These are phyloP conservation scores for Aspergillus olivimuriae DNA, from an alignment of 495 filamentous ascomycete genomes.

Conservation along the genomic window DNA sequence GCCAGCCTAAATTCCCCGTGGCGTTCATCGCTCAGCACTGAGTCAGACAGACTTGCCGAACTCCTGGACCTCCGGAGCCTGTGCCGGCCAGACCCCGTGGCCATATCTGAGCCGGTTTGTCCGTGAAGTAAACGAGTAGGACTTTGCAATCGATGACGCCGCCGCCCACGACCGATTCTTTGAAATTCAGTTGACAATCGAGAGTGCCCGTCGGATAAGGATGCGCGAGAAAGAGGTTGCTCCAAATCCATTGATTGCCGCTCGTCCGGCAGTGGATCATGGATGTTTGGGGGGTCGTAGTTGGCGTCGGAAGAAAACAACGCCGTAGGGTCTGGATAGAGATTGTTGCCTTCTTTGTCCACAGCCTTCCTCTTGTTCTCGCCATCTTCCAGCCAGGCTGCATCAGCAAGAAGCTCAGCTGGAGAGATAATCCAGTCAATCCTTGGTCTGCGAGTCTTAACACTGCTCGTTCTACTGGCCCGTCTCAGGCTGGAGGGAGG, in stretches of 20 bases:
- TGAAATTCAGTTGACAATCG: conserved; percentile 25
- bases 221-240: conserved; percentile 22
- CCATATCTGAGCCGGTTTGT: conserved; percentile 22
- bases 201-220: conserved; percentile 24
- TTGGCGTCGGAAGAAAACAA: conserved; percentile 17
- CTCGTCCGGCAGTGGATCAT: conserved; percentile 13
- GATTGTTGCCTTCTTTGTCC: conserved; percentile 60
- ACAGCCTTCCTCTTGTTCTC: conserved; percentile 70
- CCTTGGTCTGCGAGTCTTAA: conserved; percentile 55
- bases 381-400: conserved; percentile 75
- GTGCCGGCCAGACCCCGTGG: conserved; percentile 16
- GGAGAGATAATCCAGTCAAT: conserved; percentile 77
- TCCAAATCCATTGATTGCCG: conserved; percentile 11
- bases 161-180: conserved; percentile 28
- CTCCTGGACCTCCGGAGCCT: conserved; percentile 23
- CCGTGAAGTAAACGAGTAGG: conserved; percentile 21
- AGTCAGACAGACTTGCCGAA: conserved; percentile 13
- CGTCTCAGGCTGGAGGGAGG: conserved; percentile 30
- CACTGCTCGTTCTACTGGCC: conserved; percentile 28
- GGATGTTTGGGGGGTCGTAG: conserved; percentile 6
- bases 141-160: conserved; percentile 21
- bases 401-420: conserved; percentile 76
- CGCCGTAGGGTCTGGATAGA: conserved; percentile 48
- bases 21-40: too few relatives aligned
- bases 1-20: too few relatives aligned